phyloP scores from a whole-genome alignment of 306 rosid genomes.

The Phaseolus lunatus region DNA sequence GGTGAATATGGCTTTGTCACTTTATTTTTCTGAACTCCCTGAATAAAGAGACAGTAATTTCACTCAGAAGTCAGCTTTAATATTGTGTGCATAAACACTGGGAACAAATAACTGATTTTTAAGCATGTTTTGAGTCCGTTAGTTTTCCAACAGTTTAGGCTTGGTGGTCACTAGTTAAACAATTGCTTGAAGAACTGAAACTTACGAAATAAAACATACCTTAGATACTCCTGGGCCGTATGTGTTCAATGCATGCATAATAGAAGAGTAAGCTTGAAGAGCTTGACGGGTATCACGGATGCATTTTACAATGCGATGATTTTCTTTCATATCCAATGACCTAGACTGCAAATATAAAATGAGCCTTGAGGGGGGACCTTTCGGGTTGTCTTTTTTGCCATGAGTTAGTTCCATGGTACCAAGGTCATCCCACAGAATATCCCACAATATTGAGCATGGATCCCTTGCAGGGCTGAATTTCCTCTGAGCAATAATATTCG shows the following conservation, averaged over 20 bases:
- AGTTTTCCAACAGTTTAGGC: constrained; percentile 13
- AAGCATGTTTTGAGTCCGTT: constrained; percentile 1
- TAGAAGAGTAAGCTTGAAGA: constrained; percentile 77
- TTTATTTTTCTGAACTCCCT: constrained; percentile 61
- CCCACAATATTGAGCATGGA: constrained; percentile 95
- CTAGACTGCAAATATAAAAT: constrained; percentile 69
- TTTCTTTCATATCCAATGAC: constrained; percentile 74
- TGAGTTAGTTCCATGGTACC: constrained; percentile 74
- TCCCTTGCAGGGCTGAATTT: constrained; percentile 97
- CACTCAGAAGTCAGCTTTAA: constrained; percentile 3
- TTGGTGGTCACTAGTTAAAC: background rate
- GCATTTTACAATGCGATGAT: constrained; percentile 71
- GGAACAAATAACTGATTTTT: constrained; percentile 10
- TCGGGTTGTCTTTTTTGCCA: constrained; percentile 82
- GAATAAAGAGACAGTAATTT: constrained; percentile 46
- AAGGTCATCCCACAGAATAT: constrained; percentile 84
- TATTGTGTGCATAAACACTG: background rate
- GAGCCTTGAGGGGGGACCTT: constrained; percentile 71
- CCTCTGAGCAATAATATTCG: constrained; percentile 83
- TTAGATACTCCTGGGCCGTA: constrained; percentile 75
- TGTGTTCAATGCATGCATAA: constrained; percentile 73
- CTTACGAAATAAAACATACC: constrained; percentile 54
- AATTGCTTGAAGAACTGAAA: constrained; percentile 2
- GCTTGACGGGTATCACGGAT: constrained; percentile 68
- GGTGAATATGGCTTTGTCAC: constrained; percentile 88